Percentiles rank a stretch among this genome's conserved stretches.
Evolutionary conservation across 495 filamentous ascomycete genomes (phyloP).

Genomic region (Neurospora pannonica): DNA sequence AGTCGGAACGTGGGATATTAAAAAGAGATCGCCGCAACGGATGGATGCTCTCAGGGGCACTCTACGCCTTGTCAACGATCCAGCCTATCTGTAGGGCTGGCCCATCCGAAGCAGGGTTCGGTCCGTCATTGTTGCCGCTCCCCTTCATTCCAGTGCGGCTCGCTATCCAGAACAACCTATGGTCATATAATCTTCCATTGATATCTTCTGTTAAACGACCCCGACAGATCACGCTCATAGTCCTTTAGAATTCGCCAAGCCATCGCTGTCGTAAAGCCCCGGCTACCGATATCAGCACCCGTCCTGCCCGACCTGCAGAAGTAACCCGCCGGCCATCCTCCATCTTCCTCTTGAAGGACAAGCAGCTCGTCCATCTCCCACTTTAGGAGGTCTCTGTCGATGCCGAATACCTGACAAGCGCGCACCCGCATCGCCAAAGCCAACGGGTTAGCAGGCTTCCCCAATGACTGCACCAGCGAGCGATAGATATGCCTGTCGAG

Average conservation of each 20-base stretch:
- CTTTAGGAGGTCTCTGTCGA: neutral
- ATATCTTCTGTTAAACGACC: neutral
- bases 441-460: neutral
- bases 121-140: neutral
- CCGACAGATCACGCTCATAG: neutral
- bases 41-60: neutral
- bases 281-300: neutral
- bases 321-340: neutral
- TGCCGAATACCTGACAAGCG: neutral
- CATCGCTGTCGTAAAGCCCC: neutral
- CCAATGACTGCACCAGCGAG: neutral
- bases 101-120: neutral
- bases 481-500: neutral
- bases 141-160: neutral
- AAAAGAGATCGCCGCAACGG: neutral
- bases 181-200: neutral
- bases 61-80: neutral
- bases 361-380: neutral
- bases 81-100: neutral
- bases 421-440: neutral
- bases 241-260: neutral
- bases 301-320: neutral
- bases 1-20: neutral
- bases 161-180: neutral
- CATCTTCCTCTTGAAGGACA: neutral